These are phyloP conservation scores for Ramaria sp. DNA, from an alignment of 768 basidiomycete species.

Conservation along the genomic window DNA sequence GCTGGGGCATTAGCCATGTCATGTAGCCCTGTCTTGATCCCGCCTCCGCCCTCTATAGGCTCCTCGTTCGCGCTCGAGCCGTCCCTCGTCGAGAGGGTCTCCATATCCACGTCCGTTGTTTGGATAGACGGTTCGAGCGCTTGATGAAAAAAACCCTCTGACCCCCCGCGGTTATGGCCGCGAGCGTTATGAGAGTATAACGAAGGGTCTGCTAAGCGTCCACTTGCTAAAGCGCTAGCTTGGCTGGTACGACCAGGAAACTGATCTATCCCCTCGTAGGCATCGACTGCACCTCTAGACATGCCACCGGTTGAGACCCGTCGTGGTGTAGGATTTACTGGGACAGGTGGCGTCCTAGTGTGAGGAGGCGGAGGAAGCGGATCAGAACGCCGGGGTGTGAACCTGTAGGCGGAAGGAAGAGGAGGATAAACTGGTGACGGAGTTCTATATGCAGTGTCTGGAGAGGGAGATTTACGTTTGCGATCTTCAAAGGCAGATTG, in stretches of 20 bases:
- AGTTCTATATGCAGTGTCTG: neutral
- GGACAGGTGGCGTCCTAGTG: neutral
- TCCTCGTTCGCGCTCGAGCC: constrained; percentile 9
- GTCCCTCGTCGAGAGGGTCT: constrained; percentile 9
- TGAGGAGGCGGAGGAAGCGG: constrained; percentile 17
- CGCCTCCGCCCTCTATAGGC: neutral
- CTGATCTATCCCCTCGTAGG: neutral
- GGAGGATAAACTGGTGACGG: constrained; percentile 41
- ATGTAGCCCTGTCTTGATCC: neutral
- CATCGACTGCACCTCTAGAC: neutral
- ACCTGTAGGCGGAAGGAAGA: constrained; percentile 71
- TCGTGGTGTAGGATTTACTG: neutral
- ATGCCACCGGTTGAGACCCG: neutral
- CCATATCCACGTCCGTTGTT: constrained; percentile 7
- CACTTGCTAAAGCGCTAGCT: neutral
- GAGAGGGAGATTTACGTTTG: neutral
- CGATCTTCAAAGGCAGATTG: constrained; percentile 31
- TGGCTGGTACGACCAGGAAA: neutral
- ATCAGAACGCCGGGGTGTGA: constrained; percentile 34
- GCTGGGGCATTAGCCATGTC: neutral
- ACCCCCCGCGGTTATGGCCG: neutral
- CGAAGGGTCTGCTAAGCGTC: neutral
- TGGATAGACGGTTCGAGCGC: constrained; percentile 8
- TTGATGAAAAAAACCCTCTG: constrained; percentile 8
- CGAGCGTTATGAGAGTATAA: neutral